Conservation (phyloP, 192 early-diverging fungal species). For the Coemansia sp. region DNA sequence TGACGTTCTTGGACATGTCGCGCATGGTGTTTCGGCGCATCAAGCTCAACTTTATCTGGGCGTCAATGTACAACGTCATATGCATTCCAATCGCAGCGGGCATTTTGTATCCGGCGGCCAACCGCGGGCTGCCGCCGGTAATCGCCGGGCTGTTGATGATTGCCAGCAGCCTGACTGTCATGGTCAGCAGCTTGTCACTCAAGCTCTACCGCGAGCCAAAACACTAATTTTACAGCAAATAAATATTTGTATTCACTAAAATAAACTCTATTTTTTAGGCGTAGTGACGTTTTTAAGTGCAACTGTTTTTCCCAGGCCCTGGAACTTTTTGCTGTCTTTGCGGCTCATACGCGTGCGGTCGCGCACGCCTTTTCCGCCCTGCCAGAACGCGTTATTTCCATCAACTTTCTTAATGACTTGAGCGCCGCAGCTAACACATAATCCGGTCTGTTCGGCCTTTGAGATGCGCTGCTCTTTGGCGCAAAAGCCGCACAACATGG, state of each 20-base stretch:
- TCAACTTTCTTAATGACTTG: slow-evolving; percentile 56
- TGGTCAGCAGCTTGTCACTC: slow-evolving; percentile 73
- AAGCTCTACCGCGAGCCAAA: slow-evolving; percentile 57
- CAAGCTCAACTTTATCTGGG: slow-evolving; percentile 86
- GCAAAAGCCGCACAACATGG: slow-evolving; percentile 86
- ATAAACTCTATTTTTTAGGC: slow-evolving; percentile 22
- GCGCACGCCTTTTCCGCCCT: slow-evolving; percentile 85
- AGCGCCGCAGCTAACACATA: slow-evolving; percentile 65
- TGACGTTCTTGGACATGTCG: slow-evolving; percentile 77
- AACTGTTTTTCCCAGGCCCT: slow-evolving; percentile 62
- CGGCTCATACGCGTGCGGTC: slow-evolving; percentile 70
- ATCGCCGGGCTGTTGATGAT: slow-evolving; percentile 93
- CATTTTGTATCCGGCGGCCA: slow-evolving; percentile 64
- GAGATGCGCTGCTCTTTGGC: slow-evolving; percentile 72
- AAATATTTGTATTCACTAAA: neutral
- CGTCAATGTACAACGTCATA: slow-evolving; percentile 81
- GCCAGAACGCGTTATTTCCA: slow-evolving; percentile 76
- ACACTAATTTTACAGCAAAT: slow-evolving; percentile 3
- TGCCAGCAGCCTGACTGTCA: slow-evolving; percentile 78
- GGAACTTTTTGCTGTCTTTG: slow-evolving; percentile 69
- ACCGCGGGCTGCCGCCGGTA: slow-evolving; percentile 66
- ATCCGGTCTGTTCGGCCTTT: slow-evolving; percentile 37
- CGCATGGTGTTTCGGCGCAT: slow-evolving; percentile 75
- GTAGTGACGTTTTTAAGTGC: slow-evolving; percentile 36
- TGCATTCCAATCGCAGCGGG: slow-evolving; percentile 92